Conservation (phyloP, 2,329 filamentous ascomycete species). For the Arthroderma sp. region DNA sequence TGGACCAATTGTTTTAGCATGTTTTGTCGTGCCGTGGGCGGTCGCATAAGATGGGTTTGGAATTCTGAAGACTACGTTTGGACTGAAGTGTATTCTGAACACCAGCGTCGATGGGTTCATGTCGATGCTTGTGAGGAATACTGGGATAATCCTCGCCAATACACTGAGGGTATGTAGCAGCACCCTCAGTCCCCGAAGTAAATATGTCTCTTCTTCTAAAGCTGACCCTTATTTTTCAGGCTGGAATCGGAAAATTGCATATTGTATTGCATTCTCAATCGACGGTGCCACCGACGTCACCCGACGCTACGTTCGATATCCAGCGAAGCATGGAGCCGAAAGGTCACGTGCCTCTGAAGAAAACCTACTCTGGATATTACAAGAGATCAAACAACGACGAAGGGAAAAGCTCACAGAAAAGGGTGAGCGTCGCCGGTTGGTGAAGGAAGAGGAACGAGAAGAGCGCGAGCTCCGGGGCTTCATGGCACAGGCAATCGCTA, state of each 20-base stretch:
- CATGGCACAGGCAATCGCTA: constrained; percentile 32
- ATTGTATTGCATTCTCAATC: constrained; percentile 91
- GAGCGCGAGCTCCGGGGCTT: constrained; percentile 34
- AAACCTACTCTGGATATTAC: constrained; percentile 78
- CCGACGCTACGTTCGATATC: constrained; percentile 47
- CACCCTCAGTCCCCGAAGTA: background rate
- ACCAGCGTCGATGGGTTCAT: constrained; percentile 90
- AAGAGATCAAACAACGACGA: constrained; percentile 77
- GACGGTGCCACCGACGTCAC: constrained; percentile 63
- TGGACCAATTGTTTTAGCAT: constrained; percentile 99
- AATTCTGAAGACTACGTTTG: constrained; percentile 95
- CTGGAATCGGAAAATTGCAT: constrained; percentile 93
- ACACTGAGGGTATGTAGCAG: constrained; percentile 57
- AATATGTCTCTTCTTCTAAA: constrained; percentile 3
- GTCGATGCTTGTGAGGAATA: constrained; percentile 89
- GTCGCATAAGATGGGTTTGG: constrained; percentile 93
- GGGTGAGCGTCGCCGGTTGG: constrained; percentile 49
- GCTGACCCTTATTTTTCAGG: constrained; percentile 31
- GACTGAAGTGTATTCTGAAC: constrained; percentile 94
- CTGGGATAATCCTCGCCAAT: constrained; percentile 87
- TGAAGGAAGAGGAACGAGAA: constrained; percentile 37
- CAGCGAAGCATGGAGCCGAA: constrained; percentile 48
- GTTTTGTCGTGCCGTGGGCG: constrained; percentile 86
- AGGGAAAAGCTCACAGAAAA: constrained; percentile 68
- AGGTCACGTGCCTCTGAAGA: constrained; percentile 75